These are phyloP conservation scores for Ampelomyces quisqualis DNA, from an alignment of 2,329 filamentous ascomycete genomes.

Conservation along the genomic window DNA sequence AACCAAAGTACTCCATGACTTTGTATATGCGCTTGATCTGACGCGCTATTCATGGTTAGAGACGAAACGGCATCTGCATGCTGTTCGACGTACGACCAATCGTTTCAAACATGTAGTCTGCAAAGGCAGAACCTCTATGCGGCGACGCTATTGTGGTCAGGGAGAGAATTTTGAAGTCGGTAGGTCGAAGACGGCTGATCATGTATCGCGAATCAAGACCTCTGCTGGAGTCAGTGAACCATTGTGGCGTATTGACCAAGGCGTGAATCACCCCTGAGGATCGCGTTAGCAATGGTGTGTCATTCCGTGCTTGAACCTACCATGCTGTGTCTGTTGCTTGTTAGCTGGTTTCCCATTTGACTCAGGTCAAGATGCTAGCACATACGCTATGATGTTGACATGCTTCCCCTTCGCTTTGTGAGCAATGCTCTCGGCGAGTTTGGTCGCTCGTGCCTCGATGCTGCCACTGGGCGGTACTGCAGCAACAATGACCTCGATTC, in stretches of 20 bases:
- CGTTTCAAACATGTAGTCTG: slow-evolving; percentile 61
- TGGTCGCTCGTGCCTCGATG: slow-evolving; percentile 59
- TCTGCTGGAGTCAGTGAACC: slow-evolving; percentile 44
- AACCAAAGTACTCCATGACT: slow-evolving; percentile 54
- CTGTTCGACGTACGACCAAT: slow-evolving; percentile 58
- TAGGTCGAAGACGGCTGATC: slow-evolving; percentile 59
- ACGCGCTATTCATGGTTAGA: slow-evolving; percentile 33
- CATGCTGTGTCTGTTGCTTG: slow-evolving; percentile 56
- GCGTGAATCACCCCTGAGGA: slow-evolving; percentile 39
- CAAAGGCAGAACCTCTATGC: slow-evolving; percentile 62
- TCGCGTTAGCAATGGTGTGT: slow-evolving; percentile 18
- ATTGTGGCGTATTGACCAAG: neutral
- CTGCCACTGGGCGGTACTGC: slow-evolving; percentile 60
- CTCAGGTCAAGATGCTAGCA: slow-evolving; percentile 7
- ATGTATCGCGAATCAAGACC: slow-evolving; percentile 65
- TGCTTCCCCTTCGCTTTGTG: slow-evolving; percentile 55
- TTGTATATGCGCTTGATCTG: slow-evolving; percentile 58
- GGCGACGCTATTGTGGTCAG: slow-evolving; percentile 64
- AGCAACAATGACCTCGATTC: slow-evolving; percentile 62
- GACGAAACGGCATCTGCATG: slow-evolving; percentile 24
- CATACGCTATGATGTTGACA: slow-evolving; percentile 66
- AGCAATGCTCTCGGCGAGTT: slow-evolving; percentile 56
- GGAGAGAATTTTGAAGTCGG: slow-evolving; percentile 73
- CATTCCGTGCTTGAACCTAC: slow-evolving; percentile 14
- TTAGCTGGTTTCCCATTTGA: slow-evolving; percentile 20